Evolutionary conservation across 129 eudicot species (phyloP).

Genomic region (Flaveria robusta): DNA sequence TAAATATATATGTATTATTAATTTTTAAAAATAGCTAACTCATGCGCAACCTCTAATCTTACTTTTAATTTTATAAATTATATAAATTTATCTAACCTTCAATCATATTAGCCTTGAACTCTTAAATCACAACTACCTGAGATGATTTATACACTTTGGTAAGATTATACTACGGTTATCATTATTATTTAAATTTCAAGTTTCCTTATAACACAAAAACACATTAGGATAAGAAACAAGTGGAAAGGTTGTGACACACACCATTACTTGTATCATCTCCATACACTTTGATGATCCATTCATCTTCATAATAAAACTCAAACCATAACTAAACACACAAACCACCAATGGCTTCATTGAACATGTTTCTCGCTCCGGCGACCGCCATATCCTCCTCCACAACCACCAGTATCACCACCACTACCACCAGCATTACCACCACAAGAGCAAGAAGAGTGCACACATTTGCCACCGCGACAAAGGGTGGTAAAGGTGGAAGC

Average conservation of each 20-base stretch:
- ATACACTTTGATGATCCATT: slow-evolving; percentile 28
- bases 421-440: slow-evolving; percentile 4
- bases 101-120: no score
- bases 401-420: slow-evolving; percentile 6
- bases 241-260: slow-evolving; percentile 43
- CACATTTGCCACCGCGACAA: slow-evolving; percentile 54
- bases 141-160: no score
- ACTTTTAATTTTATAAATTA: no score
- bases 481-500: slow-evolving; percentile 37
- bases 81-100: no score
- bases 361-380: slow-evolving; percentile 46
- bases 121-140: no score
- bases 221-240: slow-evolving; percentile 41
- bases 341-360: slow-evolving; percentile 43
- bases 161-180: no score
- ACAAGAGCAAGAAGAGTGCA: slow-evolving; percentile 44
- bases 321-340: slow-evolving; percentile 18
- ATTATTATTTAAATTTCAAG: not conserved
- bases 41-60: no score
- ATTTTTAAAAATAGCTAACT: no score
- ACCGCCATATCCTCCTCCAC: slow-evolving; percentile 6
- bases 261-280: slow-evolving; percentile 29
- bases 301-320: slow-evolving; percentile 28
- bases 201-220: slow-evolving; percentile 22
- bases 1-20: not conserved